Evolutionary conservation across 192 early-diverging fungal species (phyloP), one percentile per base, ranked within the genome.

Genomic region (Backusella circina): DNA sequence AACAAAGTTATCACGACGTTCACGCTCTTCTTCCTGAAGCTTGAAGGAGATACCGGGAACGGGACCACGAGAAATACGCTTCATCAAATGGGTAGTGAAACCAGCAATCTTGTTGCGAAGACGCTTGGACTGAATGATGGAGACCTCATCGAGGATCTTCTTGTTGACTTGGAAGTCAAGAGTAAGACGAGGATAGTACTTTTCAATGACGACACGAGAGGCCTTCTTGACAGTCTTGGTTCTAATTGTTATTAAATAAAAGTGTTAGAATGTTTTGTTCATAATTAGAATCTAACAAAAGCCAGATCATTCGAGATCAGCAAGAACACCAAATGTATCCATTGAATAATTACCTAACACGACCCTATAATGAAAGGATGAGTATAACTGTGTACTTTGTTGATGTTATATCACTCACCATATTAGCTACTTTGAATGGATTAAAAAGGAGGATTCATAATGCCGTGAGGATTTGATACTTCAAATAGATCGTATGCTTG

Each of bases 41-140:
- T 99, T 99, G 97, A 98, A 99, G 76, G 98, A 99, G 80, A 99
- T 99, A 83, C 98, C 98, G 84, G 95, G 95, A 73, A 99, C 98
- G 76, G 98, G 98, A 57, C 98, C 97, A 76, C 92, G 91, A 86
- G 97, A 93, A 82, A 99, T 98, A 88, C 98, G 96, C 91, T 95
- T 94, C 98, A 99, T 99, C 93, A 99, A 90, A 85, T 98, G 98
- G 79, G 98, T 99, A 85, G 98, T 99, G 93, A 98, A 99, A 74
- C 98, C 98, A 79, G 98, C 98, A 84, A 99, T 99, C 94, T 99
- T 98, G 93, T 99, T 99, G 83, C 98, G 95, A 86, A 99, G 95
- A 80, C 98, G 95, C 94, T 99, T 98, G 81, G 95, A 94, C 77
- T 95, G 86, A 78, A 99, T 97, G 86, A 98, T 95, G 80, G 98